Evolutionary conservation across 2,329 filamentous ascomycete genomes (phyloP).

Genomic region (Nothopassalora personata): DNA sequence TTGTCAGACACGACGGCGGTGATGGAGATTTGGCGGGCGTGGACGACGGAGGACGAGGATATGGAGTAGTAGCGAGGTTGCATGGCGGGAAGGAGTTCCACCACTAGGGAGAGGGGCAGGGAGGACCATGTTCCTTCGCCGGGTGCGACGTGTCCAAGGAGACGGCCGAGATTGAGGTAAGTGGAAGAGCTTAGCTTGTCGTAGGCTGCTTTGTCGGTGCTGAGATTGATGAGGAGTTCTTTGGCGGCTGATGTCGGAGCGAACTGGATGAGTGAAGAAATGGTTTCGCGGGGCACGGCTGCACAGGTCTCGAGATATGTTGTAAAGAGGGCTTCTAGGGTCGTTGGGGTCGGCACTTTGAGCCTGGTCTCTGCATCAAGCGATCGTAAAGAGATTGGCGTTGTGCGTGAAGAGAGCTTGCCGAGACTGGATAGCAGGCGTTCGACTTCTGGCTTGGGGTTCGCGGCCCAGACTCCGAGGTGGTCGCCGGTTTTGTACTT

Average conservation of each 20-base stretch:
- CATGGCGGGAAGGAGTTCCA: constrained; percentile 23
- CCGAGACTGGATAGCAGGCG: constrained; percentile 30
- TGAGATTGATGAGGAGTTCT: constrained; percentile 27
- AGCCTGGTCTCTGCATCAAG: constrained; percentile 28
- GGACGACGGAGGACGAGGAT: constrained; percentile 28
- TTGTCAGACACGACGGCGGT: constrained; percentile 56
- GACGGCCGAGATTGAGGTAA: constrained; percentile 37
- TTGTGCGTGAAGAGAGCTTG: constrained; percentile 15
- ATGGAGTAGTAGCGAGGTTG: constrained; percentile 27
- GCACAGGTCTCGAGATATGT: constrained; percentile 46
- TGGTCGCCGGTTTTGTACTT: constrained; percentile 44
- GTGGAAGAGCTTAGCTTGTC: constrained; percentile 28
- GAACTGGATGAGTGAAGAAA: constrained; percentile 37
- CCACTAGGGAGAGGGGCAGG: constrained; percentile 51
- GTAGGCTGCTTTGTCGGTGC: constrained; percentile 33
- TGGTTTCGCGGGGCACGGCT: constrained; percentile 37
- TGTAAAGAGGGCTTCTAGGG: constrained; percentile 37
- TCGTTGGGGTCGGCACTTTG: constrained; percentile 38
- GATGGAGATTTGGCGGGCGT: constrained; percentile 35
- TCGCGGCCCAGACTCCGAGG: constrained; percentile 38
- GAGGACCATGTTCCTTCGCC: constrained; percentile 28
- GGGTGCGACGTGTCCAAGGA: constrained; percentile 30
- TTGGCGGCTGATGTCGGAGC: constrained; percentile 34
- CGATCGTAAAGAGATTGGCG: constrained; percentile 28
- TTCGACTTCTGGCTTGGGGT: constrained; percentile 37